Evolutionary conservation across 225 moss, liverwort and hornwort species (phyloP), one percentile per base, ranked within the genome.

Genomic region (Pleurozium schreberi): DNA sequence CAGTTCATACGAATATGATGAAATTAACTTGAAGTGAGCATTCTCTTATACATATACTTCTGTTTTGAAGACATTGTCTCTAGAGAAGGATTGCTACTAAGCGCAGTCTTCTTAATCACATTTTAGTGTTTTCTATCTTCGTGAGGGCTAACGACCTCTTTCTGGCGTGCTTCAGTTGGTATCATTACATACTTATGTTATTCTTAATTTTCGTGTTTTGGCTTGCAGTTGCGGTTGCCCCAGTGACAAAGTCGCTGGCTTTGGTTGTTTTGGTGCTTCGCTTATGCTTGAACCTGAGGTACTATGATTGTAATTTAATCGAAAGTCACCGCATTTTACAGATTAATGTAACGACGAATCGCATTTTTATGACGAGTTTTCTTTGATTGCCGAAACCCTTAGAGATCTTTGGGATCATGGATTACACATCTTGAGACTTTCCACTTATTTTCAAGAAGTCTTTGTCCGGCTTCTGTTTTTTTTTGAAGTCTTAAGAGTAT

Each of bases 271-370:
- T 92, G 99, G 99, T 90, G 99, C 99, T 75, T 95, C 95, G 61
- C 96, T 99, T 81, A 99, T 97, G 99, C 96, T 96, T 67, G 93
- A 97, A 69, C 97, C 99, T 89, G 96, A 93, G 96, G 97, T 99
- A 95, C 80, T 14, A 60, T 89, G 28, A 40, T 80, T 82, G 71
- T 61, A 84, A 80, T 60, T 71, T 64, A 23, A 33, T 42, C 23
- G 31, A 57, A 53, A 68, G n/a, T 28, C 14, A 53, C 45, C 45
- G 47, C 55, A 85, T 93, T 47, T 73, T 67, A 45, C 40, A 69
- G 66, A 92, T 68, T 75, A 88, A 83, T 61, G 5, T 73, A 30
- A 84, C 34, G 38, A 40, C 27, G 36, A 36, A 52, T 82, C 66
- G 69, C 80, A 88, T 80, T 71, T 90, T 84, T 75, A 74, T 63